Evolutionary conservation across 2,329 filamentous ascomycete species (phyloP).

Genomic region (Epichloe gansuensis): DNA sequence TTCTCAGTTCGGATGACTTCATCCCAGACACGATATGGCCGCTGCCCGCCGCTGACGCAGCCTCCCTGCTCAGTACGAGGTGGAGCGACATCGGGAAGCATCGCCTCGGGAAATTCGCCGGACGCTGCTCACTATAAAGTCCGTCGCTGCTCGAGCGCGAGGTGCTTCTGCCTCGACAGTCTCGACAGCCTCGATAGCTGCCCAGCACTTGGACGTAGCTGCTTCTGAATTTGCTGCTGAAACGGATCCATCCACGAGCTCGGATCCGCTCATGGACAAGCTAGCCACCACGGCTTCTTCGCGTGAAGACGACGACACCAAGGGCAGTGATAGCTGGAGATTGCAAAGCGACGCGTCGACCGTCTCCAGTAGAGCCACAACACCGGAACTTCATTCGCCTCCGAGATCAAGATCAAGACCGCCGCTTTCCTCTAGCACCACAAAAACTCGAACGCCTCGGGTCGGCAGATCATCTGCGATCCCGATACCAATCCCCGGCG

Average conservation of each 20-base stretch:
- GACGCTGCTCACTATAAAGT: not conserved
- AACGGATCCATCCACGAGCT: not conserved
- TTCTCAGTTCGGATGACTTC: constrained; percentile 3
- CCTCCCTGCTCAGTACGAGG: constrained; percentile 4
- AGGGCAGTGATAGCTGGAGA: constrained; percentile 16
- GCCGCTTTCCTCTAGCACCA: constrained; percentile 8
- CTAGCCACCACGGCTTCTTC: constrained; percentile 12
- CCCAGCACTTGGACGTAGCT: not conserved
- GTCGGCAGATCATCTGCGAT: constrained; percentile 5
- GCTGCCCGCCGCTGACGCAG: constrained; percentile 7
- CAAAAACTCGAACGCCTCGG: constrained; percentile 7
- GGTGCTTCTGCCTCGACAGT: not conserved
- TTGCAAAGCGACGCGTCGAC: constrained; percentile 17
- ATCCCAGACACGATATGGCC: constrained; percentile 6
- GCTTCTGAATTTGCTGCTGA: not conserved
- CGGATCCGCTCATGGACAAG: not conserved
- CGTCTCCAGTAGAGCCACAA: constrained; percentile 18
- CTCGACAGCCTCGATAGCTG: not conserved
- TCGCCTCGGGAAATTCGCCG: not conserved
- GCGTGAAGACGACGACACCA: constrained; percentile 16
- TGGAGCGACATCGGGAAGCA: not conserved
- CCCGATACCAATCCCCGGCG: constrained; percentile 7
- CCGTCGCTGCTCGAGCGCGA: not conserved
- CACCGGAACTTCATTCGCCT: constrained; percentile 14
- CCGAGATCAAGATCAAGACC: constrained; percentile 1